Evolutionary conservation across 2,329 filamentous ascomycete species (phyloP).

Genomic region (Ambrosiella beaveri): DNA sequence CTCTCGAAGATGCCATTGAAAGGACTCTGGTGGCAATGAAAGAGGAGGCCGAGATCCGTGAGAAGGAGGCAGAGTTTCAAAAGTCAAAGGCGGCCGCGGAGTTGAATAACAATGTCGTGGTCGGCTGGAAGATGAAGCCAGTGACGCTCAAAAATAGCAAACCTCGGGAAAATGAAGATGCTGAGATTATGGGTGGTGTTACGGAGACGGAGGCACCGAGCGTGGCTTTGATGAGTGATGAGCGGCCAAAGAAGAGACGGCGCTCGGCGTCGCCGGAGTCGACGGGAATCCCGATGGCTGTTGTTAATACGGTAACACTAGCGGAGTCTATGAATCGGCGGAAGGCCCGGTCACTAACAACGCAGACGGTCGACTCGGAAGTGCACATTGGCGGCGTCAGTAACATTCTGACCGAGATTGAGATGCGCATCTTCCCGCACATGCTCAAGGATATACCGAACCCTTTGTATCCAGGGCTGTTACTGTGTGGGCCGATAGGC

Average conservation of each 20-base stretch:
- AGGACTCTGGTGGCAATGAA: conserved; percentile 59
- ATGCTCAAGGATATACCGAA: conserved; percentile 9
- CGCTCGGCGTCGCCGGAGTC: conserved; percentile 13
- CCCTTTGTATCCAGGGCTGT: conserved; percentile 31
- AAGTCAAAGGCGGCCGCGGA: conserved; percentile 20
- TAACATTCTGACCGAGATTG: conserved; percentile 14
- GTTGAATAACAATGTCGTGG: conserved; percentile 27
- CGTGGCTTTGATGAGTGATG: conserved; percentile 17
- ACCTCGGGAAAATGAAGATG: neutral
- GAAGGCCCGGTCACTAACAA: neutral
- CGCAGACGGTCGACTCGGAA: conserved; percentile 17
- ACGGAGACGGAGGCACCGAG: conserved; percentile 9
- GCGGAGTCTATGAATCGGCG: conserved; percentile 6
- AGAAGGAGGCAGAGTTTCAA: conserved; percentile 11
- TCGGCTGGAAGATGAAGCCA: conserved; percentile 21
- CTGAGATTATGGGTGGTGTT: conserved; percentile 4
- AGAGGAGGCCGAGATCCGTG: conserved; percentile 26
- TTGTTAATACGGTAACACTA: neutral
- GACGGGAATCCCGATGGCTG: neutral
- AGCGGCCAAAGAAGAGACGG: conserved; percentile 19
- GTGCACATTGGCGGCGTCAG: conserved; percentile 19
- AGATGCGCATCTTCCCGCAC: conserved; percentile 7
- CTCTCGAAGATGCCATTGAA: conserved; percentile 73
- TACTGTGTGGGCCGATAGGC: conserved; percentile 63
- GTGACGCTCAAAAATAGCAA: neutral